Base-by-base conservation (phyloP, 129 eudicot species). In the Flaveria trinervia region DNA sequence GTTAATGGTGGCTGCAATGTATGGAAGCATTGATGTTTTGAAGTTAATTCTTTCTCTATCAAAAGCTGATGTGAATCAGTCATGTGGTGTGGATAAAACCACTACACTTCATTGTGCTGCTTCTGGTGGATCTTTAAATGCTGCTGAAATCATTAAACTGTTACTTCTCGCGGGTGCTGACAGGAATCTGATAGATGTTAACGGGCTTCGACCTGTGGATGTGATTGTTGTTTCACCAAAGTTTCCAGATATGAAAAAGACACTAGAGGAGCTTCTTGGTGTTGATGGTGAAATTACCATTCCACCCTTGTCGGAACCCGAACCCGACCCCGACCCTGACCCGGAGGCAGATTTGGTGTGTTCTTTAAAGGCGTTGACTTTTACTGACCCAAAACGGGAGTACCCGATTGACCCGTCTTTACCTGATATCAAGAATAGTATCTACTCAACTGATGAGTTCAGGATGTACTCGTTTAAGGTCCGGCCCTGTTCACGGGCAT, bases 91-190 rank as follows among this genome's bases (percentile, higher is more conserved):
- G 17, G 95, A 89, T 61, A 89, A 87, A 14, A 87, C 76, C 61
- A 89, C 97, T 48, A 90, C 97, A 4, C 94, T 92, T 70, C 92
- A 92, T 41, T 92, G 95, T 72, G 95, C 97, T 70, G 97, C 92
- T 15, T 92, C 97, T 1, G 84, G 97, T 15, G 97, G 97, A 46
- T 92, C 95, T 10, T 20, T 60, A 8, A 80, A 89, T 54, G 92
- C 90, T 3, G 64, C 78, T 49, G 88, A 85, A 6, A 77, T 68
- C 3, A 87, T 87, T 30, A 83, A 78, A 51, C 71, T 89, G 68
- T 89, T 92, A 33, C 68, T 92, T 25, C 48, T 71, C 12, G 86
- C 87, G 1, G 97, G 97, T 11, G 92, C 97, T 9, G 92, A 92
- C 65, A 90, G 84, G 5, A 86, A 88, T 62, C 39, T 85, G 68